Percentiles rank a stretch among this genome's conserved stretches.
These are phyloP conservation scores for Cytospora piceae DNA, from an alignment of 2,329 filamentous ascomycete species.

Conservation along the genomic window DNA sequence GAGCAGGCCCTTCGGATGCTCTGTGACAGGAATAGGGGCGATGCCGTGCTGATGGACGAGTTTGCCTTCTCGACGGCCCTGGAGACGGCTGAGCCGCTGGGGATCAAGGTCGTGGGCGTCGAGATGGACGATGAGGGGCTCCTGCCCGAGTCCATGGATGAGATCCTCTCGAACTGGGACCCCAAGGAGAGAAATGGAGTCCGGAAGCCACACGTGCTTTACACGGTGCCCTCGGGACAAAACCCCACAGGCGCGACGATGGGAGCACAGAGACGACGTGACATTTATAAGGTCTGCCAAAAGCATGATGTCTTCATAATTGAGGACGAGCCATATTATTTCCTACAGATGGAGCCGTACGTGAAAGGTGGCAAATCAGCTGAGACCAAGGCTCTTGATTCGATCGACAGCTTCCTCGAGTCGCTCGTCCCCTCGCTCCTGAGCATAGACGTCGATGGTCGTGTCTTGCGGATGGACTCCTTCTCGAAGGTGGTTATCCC, in stretches of 20 bases:
- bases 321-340: constrained; percentile 95
- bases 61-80: constrained; percentile 83
- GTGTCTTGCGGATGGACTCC: constrained; percentile 88
- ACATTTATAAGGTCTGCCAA: constrained; percentile 76
- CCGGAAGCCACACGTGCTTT: constrained; percentile 58
- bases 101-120: constrained; percentile 55
- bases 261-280: constrained; percentile 65
- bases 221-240: constrained; percentile 75
- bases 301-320: constrained; percentile 87
- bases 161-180: constrained; percentile 56
- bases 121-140: constrained; percentile 58
- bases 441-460: constrained; percentile 81
- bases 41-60: constrained; percentile 83
- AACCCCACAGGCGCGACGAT: constrained; percentile 91
- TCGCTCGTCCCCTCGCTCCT: constrained; percentile 75
- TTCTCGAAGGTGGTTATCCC: constrained; percentile 92
- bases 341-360: constrained; percentile 84
- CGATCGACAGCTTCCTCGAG: constrained; percentile 73
- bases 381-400: constrained; percentile 58
- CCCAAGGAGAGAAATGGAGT: constrained; percentile 45
- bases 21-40: constrained; percentile 67
- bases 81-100: constrained; percentile 60
- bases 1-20: constrained; percentile 87
- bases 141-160: constrained; percentile 55
- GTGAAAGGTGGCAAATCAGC: constrained; percentile 54